Evolutionary conservation across 2,329 filamentous ascomycete species (phyloP), one percentile per base, ranked within the genome.

Genomic region (Phialophora verrucosa): DNA sequence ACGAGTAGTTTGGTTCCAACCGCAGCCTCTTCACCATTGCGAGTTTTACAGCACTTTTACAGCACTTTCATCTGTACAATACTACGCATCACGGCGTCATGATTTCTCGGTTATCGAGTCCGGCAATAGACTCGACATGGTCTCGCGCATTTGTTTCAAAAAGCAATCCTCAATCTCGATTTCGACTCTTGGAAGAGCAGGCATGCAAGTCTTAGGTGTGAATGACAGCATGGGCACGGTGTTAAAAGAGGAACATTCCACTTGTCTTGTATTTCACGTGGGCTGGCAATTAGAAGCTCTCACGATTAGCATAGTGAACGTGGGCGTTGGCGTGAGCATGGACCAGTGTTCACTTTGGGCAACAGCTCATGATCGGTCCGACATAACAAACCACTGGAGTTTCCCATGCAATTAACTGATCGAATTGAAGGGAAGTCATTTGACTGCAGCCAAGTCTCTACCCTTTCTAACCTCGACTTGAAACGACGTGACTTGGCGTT

Each of bases 41-140:
- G 49, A 25, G 14, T 8, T 27, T 17, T 17, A 14, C 20, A 14
- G 20, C 23, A 51, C 49, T 8, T 27, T 17, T 17, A 14, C 20
- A 14, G 20, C 23, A 51, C 49, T 51, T 44, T 51, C 20, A 51
- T 10, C 49, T 51, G 49, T 51, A 51, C 49, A 51, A 25, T 27
- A 51, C 14, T 20, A 51, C 25, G 4, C 25, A 12, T 27, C 25
- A 51, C 20, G 49, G 49, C 49, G 49, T 27, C 23, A 29, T 12
- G 49, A 27, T 23, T 51, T 25, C 49, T 27, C 47, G 25, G 1
- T 8, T 12, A 50, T 11, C n/a, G 20, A 23, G 47, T 50, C 49
- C 14, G 49, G 25, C 25, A 23, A 23, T 12, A 5, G 49, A 12
- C 20, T 27, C 44, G 17, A 29, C 14, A 29, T 27, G 20, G 20